Evolutionary conservation across 139 green algal species (phyloP).

Genomic region (Micractinium sp.): DNA sequence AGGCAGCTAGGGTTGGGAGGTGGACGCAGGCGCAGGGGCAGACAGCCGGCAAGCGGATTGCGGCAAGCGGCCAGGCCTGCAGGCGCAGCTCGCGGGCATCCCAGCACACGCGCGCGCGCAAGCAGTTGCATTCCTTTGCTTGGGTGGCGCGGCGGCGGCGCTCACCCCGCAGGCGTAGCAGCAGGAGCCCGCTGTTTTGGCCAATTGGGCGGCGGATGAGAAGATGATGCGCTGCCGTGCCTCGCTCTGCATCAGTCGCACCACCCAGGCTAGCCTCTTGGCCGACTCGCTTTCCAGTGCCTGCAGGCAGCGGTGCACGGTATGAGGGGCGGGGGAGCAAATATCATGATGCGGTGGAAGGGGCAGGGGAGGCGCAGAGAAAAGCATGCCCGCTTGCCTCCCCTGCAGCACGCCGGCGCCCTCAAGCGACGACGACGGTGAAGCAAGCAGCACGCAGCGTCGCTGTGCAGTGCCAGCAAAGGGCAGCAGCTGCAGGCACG

Average conservation of each 20-base stretch:
- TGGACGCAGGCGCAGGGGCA: not conserved
- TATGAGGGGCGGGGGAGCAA: not conserved
- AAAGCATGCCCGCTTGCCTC: too few species aligned
- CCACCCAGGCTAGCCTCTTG: conserved; percentile 24
- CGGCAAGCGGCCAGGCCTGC: too few species aligned
- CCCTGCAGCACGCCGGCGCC: not conserved
- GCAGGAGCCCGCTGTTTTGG: conserved; percentile 13
- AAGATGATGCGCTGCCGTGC: conserved; percentile 24
- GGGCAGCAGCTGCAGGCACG: not conserved
- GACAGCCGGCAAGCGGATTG: not conserved
- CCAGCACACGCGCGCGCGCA: too few species aligned
- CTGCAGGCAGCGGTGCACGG: not conserved
- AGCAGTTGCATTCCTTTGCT: too few species aligned
- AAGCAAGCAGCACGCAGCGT: too few species aligned
- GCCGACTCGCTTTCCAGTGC: conserved; percentile 10
- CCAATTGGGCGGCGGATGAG: not conserved
- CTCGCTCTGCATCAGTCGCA: conserved; percentile 29
- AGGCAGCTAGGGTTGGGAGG: not conserved
- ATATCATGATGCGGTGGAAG: too few species aligned
- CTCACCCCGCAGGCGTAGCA: conserved; percentile 25
- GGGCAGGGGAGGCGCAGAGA: too few species aligned
- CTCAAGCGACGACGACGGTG: too few species aligned
- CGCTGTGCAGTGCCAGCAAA: not conserved
- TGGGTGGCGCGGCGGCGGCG: too few species aligned
- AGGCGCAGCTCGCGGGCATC: too few species aligned